Evolutionary conservation across 1,284 basidiomycete genomes (phyloP), one percentile per base, ranked within the genome.

Genomic region (Omphalotus olearius): DNA sequence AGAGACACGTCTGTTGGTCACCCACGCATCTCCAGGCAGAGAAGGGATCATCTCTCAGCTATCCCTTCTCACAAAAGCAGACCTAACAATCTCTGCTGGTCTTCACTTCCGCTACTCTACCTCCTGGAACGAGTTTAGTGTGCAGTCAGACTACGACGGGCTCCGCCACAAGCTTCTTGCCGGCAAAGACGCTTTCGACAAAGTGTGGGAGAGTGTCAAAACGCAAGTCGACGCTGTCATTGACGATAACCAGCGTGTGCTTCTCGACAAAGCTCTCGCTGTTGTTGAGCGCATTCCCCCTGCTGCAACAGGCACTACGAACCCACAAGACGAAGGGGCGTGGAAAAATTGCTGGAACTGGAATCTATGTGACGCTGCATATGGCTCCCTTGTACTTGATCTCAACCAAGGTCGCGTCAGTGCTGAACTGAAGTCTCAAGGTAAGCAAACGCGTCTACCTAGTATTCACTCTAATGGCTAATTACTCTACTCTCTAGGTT

Each of bases 331-430:
- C 64, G 93, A 94, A 59, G 83, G 88, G 3, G 83, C 90, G 1
- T 98, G 94, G 96, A 98, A 93, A 71, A 98, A 94, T 67, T 93
- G 90, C 62, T 99, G 96, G 96, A 94, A 98, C 69, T 98, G 94
- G 94, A 94, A 96, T 63, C 71, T 97, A 38, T 93, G 95, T 54
- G 96, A 99, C 64, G 96, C 95, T 6, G 88, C 91, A 1, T 96
- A 90, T 59, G 97, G 96, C 1, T 85, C 83, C 14, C 78, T 99
- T 38, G 73, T 98, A 1, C 73, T 99, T 43, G 92, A 96, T 58
- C 74, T 99, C 61, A 87, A 86, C 59, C 94, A 98, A 56, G 94
- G 95, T 1, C 78, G 96, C 40, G 83, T 99, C 40, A 93, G 90
- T 55, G 88, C 90, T 0, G 95, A 98, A 67, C 79, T 94, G 59